Conservation (phyloP, 495 filamentous ascomycete species). For the Penicillium steckii region DNA sequence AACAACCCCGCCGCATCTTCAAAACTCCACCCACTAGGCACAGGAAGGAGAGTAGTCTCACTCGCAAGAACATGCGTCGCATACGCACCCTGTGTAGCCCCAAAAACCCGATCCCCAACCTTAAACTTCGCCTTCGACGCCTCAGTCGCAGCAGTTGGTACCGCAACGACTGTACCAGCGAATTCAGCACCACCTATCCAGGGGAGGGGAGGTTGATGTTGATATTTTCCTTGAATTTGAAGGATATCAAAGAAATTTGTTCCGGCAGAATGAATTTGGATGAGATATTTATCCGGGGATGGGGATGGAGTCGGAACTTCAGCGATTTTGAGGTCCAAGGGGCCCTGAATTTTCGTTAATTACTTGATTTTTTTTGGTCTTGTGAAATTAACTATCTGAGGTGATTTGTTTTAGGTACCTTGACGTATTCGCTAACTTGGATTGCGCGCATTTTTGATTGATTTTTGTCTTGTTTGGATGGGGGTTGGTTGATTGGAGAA, state of each 20-base stretch:
- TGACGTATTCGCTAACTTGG: conserved; percentile 79
- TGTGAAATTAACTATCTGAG: background rate
- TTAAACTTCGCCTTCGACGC: conserved; percentile 52
- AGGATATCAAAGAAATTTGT: conserved; percentile 96
- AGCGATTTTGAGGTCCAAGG: conserved; percentile 72
- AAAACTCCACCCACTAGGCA: conserved; percentile 80
- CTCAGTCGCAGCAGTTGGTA: conserved; percentile 51
- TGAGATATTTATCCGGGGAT: conserved; percentile 71
- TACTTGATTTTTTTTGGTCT: conserved; percentile 9
- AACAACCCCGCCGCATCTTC: conserved; percentile 85
- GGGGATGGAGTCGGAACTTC: conserved; percentile 72
- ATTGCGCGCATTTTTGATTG: conserved; percentile 71
- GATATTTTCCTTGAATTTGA: conserved; percentile 80
- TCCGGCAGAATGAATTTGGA: conserved; percentile 82
- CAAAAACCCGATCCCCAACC: conserved; percentile 81
- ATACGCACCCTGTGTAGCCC: conserved; percentile 82
- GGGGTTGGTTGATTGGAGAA: background rate
- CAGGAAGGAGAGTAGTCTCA: conserved; percentile 66
- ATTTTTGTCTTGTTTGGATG: background rate
- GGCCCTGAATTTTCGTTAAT: conserved; percentile 51
- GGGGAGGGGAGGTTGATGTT: conserved; percentile 69
- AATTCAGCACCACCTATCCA: conserved; percentile 91
- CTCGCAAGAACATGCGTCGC: conserved; percentile 68
- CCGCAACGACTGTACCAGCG: conserved; percentile 69
- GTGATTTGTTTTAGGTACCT: conserved; percentile 52